Conservation (phyloP, 805 yeast genomes). For the Starmerella apicola region DNA sequence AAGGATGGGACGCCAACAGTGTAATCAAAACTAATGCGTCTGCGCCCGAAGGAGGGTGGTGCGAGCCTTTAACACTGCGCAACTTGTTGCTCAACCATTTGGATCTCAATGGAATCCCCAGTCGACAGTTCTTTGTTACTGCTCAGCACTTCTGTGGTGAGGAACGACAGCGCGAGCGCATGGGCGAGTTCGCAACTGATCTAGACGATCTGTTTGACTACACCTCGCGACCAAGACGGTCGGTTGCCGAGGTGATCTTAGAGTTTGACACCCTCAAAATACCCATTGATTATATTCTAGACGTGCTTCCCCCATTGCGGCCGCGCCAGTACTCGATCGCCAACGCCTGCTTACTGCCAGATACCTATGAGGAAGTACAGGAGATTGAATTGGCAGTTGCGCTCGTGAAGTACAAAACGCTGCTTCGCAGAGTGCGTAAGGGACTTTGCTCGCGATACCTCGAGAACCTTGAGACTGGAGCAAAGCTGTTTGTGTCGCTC, state of each 20-base stretch:
- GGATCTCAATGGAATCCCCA: constrained; percentile 73
- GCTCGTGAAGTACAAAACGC: constrained; percentile 74
- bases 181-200: constrained; percentile 62
- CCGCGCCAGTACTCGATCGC: constrained; percentile 84
- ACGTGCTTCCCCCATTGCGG: constrained; percentile 61
- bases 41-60: constrained; percentile 24
- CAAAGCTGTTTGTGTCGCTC: constrained; percentile 31
- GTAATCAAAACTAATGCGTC: background rate
- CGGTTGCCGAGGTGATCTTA: constrained; percentile 65
- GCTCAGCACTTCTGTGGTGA: constrained; percentile 59
- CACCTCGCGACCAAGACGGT: constrained; percentile 86
- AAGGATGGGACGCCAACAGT: constrained; percentile 43
- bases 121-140: constrained; percentile 64
- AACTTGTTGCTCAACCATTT: constrained; percentile 64
- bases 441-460: constrained; percentile 81
- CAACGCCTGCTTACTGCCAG: constrained; percentile 35
- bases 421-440: constrained; percentile 56
- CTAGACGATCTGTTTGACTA: constrained; percentile 77
- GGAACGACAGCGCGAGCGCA: constrained; percentile 64
- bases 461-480: constrained; percentile 37
- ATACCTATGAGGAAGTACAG: background rate
- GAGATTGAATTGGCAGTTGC: constrained; percentile 63
- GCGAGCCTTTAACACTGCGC: constrained; percentile 46
- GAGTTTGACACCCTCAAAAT: constrained; percentile 69
- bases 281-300: constrained; percentile 65